A percentile compares a stretch with the other conserved stretches of the same genome.
Evolutionary conservation across 2,329 filamentous ascomycete species (phyloP).

Genomic region (Fusarium sambucinum): DNA sequence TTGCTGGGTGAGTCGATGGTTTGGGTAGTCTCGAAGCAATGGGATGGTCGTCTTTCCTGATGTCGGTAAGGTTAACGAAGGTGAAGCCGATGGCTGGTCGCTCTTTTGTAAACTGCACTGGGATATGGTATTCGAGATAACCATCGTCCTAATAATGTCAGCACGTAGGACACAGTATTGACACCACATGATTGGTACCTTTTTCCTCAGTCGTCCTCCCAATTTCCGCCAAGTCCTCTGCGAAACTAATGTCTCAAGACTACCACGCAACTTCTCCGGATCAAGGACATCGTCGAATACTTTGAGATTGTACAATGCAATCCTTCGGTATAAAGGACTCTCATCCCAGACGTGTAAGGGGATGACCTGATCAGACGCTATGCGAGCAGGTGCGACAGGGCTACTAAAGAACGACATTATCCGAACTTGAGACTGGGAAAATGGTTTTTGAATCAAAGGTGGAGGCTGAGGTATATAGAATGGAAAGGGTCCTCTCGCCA

Average conservation of each 20-base stretch:
- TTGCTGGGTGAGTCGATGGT: constrained; percentile 3
- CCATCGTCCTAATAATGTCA: constrained; percentile 5
- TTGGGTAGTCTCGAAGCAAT: constrained; percentile 13
- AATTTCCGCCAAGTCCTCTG: constrained; percentile 23
- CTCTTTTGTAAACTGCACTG: constrained; percentile 7
- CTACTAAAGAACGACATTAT: background rate
- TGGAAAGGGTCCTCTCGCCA: background rate
- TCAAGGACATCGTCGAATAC: constrained; percentile 33
- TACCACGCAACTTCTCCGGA: constrained; percentile 8
- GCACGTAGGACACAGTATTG: rapidly evolving
- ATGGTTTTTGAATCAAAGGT: too few species aligned
- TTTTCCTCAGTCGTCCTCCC: constrained; percentile 32
- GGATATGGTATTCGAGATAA: constrained; percentile 32
- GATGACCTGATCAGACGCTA: constrained; percentile 17
- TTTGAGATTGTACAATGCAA: constrained; percentile 30
- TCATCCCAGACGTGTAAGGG: constrained; percentile 34
- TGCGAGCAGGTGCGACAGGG: background rate
- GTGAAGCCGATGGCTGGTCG: constrained; percentile 23
- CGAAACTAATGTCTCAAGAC: constrained; percentile 17
- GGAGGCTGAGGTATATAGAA: background rate
- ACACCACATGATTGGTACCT: background rate
- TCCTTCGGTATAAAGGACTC: constrained; percentile 23
- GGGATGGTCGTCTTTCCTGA: constrained; percentile 16
- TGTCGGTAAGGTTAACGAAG: background rate
- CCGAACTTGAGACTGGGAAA: rapidly evolving